Evolutionary conservation across 208 protist genomes (phyloP), one percentile per base, ranked within the genome.

Genomic region (Giardia duodenalis): DNA sequence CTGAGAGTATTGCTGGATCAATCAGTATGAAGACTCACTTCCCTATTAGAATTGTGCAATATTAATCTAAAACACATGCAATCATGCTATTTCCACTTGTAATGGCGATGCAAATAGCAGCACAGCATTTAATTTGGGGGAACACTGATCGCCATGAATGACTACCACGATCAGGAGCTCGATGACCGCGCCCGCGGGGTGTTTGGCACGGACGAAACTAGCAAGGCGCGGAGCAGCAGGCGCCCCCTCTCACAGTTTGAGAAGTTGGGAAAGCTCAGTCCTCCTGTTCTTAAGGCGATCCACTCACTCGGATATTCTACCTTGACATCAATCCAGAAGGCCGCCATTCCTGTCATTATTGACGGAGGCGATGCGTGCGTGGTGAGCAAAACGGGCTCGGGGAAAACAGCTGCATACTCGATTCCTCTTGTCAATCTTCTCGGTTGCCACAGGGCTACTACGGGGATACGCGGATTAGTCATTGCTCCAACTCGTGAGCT

Each of bases 401-500:
- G 88, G 39, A 91, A 91, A 48, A 91, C 88, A 43, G n/a, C 45
- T 43, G 88, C 88, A 0, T 91, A 47, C 46, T 46, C 4, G 2
- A 47, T 91, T 1, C 88, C 88, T 10, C 19, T 91, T 43, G 19
- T 91, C 10, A 91, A 91, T 2, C 44, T 47, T 10, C 44, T 91
- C 4, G 4, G 46, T 0, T 92, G n/a, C 30, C 90, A 88, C 47
- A 47, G 2, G 4, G 2, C 2, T 0, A 47, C 45, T 19, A 45
- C 46, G 2, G 88, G 88, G n/a, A n/a, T 91, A 30, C 2, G 88
- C 10, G 2, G 43, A 42, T 19, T 91, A 19, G 45, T 91, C 1
- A 4, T 91, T 2, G 88, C 88, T 19, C 88, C 88, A 47, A 93
- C 92, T 39, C n/a, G 92, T 48, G 92, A 93, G 46, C 89, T 93